phyloP scores from a whole-genome alignment of 1,139 yeast genomes.

The Geotrichum histeridarum region DNA sequence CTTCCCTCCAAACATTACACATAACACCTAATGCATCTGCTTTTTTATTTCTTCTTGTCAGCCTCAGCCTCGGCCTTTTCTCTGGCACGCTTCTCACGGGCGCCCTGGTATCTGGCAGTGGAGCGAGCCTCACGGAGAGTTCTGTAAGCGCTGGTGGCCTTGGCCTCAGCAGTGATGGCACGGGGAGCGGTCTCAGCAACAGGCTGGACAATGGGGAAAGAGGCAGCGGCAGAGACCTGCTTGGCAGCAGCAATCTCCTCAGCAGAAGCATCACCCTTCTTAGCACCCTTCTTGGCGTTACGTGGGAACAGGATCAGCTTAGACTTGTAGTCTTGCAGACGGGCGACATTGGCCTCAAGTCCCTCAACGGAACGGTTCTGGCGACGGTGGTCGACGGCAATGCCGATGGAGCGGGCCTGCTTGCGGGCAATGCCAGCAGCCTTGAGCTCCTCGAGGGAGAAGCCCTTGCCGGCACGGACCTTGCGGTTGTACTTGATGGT shows the following conservation, averaged over 20 bases:
- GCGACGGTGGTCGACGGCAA: constrained; percentile 99
- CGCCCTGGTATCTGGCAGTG: constrained; percentile 88
- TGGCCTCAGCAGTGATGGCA: constrained; percentile 86
- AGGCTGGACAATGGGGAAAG: constrained; percentile 90
- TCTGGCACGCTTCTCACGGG: constrained; percentile 94
- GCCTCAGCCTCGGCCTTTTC: constrained; percentile 99
- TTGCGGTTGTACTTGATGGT: constrained; percentile 98
- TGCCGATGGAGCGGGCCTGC: constrained; percentile 97
- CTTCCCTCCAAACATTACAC: not conserved
- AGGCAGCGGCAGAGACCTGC: constrained; percentile 63
- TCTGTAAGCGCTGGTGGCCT: constrained; percentile 66
- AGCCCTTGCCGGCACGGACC: constrained; percentile 99
- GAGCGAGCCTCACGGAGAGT: constrained; percentile 95
- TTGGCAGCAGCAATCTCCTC: constrained; percentile 67
- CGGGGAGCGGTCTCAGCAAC: constrained; percentile 72
- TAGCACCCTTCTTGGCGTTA: too few species aligned
- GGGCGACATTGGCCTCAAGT: constrained; percentile 88
- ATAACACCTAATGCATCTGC: not conserved
- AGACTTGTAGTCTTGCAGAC: constrained; percentile 94
- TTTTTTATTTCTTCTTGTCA: constrained; percentile 86
- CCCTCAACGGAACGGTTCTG: constrained; percentile 97
- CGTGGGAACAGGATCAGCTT: constrained; percentile 90
- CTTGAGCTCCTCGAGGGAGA: constrained; percentile 96
- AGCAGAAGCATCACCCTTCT: constrained; percentile 48
- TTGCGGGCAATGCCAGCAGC: constrained; percentile 94